Evolutionary conservation across 768 basidiomycete species (phyloP).

Genomic region (Leccinellum albellum): DNA sequence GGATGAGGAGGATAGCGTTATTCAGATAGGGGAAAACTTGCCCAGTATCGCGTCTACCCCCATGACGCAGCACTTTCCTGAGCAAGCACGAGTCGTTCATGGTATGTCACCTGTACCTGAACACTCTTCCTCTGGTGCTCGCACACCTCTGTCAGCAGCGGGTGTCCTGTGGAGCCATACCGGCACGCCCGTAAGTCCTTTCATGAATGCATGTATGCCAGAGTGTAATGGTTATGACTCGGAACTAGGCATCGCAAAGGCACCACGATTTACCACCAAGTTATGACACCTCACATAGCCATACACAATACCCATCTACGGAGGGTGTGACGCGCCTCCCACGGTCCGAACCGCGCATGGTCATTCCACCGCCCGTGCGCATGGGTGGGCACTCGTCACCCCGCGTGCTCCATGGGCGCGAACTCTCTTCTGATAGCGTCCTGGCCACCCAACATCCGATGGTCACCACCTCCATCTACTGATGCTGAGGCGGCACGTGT

Average conservation of each 20-base stretch:
- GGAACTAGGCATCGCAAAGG: constrained; percentile 7
- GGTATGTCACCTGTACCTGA: constrained; percentile 6
- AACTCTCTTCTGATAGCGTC: constrained; percentile 27
- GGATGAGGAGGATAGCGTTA: constrained; percentile 7
- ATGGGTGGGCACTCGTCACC: constrained; percentile 31
- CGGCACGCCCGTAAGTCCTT: constrained; percentile 16
- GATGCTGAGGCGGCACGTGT: constrained; percentile 8
- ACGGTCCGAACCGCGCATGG: constrained; percentile 27
- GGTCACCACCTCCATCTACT: constrained; percentile 19
- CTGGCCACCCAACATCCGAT: constrained; percentile 25
- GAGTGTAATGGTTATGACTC: neutral
- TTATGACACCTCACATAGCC: constrained; percentile 14
- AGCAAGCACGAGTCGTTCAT: constrained; percentile 2
- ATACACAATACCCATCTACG: constrained; percentile 15
- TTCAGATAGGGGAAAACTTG: constrained; percentile 21
- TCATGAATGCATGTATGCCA: neutral
- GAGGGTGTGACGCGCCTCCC: constrained; percentile 21
- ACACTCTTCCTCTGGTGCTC: neutral
- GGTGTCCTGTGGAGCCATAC: neutral
- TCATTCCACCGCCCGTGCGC: constrained; percentile 37
- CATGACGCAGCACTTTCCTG: constrained; percentile 8
- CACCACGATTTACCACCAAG: constrained; percentile 12
- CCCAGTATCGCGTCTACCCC: constrained; percentile 13
- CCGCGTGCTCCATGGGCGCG: constrained; percentile 18
- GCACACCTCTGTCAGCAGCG: neutral